Conservation (phyloP, 176 grass and related monocot species). For the barley (Hordeum vulgare) region MorexV3_pseudomolecules_assembly NC_058520.1:556937630-556938129, state of each 20-base stretch:
- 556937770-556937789: neutral
- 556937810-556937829: slow-evolving; percentile 8
- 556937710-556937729: neutral
- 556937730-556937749: neutral
- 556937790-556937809: slow-evolving; percentile 9
- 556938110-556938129: slow-evolving; percentile 47
- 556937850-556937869: slow-evolving; percentile 16
- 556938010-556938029: neutral
- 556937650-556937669: neutral
- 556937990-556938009: slow-evolving; percentile 18
- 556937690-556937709: neutral
- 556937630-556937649: slow-evolving; percentile 17
- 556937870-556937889: neutral
- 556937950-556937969: neutral
- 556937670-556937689: neutral
- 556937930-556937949: neutral
- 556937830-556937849: neutral
- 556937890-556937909: slow-evolving; percentile 36
- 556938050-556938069: slow-evolving; percentile 21
- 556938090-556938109: slow-evolving; percentile 45
- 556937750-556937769: neutral
- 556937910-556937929: slow-evolving; percentile 17
- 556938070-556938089: slow-evolving; percentile 29
- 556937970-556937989: slow-evolving; percentile 24
- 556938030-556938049: slow-evolving; percentile 16